phyloP scores from a whole-genome alignment of 2,329 filamentous ascomycete species.

The Clonostachys chloroleuca region DNA sequence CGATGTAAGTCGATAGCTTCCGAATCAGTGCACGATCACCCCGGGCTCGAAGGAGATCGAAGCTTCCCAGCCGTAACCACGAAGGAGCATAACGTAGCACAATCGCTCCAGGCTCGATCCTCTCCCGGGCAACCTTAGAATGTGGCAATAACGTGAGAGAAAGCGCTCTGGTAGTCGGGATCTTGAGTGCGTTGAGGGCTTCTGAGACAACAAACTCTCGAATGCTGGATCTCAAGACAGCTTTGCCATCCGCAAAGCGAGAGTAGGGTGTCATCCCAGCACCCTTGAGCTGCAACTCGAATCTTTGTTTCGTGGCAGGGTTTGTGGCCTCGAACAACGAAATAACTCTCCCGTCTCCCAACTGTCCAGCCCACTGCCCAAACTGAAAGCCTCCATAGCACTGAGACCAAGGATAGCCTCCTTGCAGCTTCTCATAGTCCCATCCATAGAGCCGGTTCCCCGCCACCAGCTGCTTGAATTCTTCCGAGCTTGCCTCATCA shows the following conservation, averaged over 20 bases:
- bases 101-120: conserved; percentile 83
- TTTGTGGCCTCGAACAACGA: conserved; percentile 89
- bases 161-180: conserved; percentile 83
- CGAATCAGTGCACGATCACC: conserved; percentile 74
- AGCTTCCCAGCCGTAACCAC: conserved; percentile 93
- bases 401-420: conserved; percentile 95
- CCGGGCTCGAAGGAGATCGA: conserved; percentile 82
- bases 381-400: conserved; percentile 86
- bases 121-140: conserved; percentile 71
- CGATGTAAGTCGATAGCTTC: conserved; percentile 74
- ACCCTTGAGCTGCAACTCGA: conserved; percentile 92
- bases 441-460: conserved; percentile 82
- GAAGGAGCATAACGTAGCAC: conserved; percentile 86
- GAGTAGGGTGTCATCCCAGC: conserved; percentile 93
- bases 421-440: conserved; percentile 59
- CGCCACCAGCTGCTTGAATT: conserved; percentile 73
- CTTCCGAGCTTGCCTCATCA: conserved; percentile 64
- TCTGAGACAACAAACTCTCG: conserved; percentile 93
- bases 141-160: conserved; percentile 75
- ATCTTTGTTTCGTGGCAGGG: conserved; percentile 63
- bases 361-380: conserved; percentile 91
- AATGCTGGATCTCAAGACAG: conserved; percentile 87
- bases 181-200: conserved; percentile 76
- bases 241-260: conserved; percentile 92
- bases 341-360: conserved; percentile 92